Conservation (phyloP, 805 yeast species). For the Ogataea polymorpha region DNA sequence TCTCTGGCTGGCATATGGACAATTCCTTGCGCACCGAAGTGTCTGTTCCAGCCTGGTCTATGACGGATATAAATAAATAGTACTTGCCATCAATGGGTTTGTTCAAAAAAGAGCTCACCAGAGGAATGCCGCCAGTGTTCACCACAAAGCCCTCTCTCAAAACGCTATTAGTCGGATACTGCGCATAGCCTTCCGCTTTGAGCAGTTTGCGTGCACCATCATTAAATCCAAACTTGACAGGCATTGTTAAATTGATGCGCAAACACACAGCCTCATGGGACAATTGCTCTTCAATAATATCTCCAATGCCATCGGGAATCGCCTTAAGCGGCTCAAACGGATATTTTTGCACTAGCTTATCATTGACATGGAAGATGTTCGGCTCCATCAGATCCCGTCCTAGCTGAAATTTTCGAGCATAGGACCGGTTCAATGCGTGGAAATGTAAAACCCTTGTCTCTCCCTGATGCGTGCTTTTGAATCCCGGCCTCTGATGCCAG, state of each 20-base stretch:
- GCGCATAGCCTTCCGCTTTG: constrained; percentile 4
- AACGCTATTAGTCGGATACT: constrained; percentile 20
- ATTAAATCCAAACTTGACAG: constrained; percentile 21
- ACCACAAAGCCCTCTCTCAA: constrained; percentile 26
- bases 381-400: constrained; percentile 15
- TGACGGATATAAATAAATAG: constrained; percentile 29
- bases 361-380: constrained; percentile 19
- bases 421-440: constrained; percentile 7
- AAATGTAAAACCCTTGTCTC: constrained; percentile 15
- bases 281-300: constrained; percentile 1
- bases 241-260: constrained; percentile 9
- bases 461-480: constrained; percentile 11
- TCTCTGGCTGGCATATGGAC: constrained; percentile 10
- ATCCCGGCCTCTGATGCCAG: constrained; percentile 13
- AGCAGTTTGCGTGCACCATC: constrained; percentile 4
- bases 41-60: constrained; percentile 9
- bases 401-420: constrained; percentile 13
- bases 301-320: constrained; percentile 2
- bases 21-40: constrained; percentile 18
- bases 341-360: constrained; percentile 6
- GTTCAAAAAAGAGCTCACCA: constrained; percentile 27
- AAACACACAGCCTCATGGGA: constrained; percentile 3
- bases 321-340: constrained; percentile 3
- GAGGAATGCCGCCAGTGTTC: constrained; percentile 33
- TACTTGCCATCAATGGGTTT: constrained; percentile 14